A percentile compares a stretch with the other conserved stretches of the same genome.
Conservation (phyloP, 345 rosid species). For the Aurinia saxatilis region DNA sequence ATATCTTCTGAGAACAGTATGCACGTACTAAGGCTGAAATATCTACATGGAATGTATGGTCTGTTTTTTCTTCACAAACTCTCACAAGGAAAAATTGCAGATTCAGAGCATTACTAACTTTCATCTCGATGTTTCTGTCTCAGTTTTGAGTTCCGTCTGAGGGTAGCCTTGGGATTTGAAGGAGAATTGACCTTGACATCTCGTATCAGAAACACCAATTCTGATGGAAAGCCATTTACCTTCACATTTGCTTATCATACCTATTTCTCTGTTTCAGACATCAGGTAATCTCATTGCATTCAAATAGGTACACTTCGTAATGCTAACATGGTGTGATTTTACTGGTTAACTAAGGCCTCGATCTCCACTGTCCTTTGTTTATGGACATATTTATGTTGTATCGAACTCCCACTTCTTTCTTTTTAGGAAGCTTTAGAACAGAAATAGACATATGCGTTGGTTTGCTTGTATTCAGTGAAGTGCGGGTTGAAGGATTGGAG, state of each 20-base stretch:
- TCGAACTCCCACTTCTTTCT: not conserved
- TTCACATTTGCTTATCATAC: constrained; percentile 97
- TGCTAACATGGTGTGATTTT: not conserved
- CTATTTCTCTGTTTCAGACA: constrained; percentile 90
- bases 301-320: not conserved
- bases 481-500: constrained; percentile 91
- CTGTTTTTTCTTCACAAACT: not conserved
- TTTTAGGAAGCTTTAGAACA: not conserved
- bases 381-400: not conserved
- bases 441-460: not conserved
- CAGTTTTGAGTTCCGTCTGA: constrained; percentile 87
- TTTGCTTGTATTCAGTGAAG: constrained; percentile 62
- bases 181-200: constrained; percentile 86
- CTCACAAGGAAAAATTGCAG: not conserved
- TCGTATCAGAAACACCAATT: constrained; percentile 70
- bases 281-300: constrained; percentile 50
- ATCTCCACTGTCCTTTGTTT: not conserved
- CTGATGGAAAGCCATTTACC: constrained; percentile 82
- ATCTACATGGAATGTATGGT: not conserved
- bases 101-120: not conserved
- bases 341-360: not conserved
- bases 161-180: constrained; percentile 69
- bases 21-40: not conserved
- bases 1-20: not conserved
- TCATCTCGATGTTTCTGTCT: constrained; percentile 2